Percentiles rank a stretch among this genome's conserved stretches.
Conservation (phyloP, 2,329 filamentous ascomycete genomes). For the Claviceps spartinae region DNA sequence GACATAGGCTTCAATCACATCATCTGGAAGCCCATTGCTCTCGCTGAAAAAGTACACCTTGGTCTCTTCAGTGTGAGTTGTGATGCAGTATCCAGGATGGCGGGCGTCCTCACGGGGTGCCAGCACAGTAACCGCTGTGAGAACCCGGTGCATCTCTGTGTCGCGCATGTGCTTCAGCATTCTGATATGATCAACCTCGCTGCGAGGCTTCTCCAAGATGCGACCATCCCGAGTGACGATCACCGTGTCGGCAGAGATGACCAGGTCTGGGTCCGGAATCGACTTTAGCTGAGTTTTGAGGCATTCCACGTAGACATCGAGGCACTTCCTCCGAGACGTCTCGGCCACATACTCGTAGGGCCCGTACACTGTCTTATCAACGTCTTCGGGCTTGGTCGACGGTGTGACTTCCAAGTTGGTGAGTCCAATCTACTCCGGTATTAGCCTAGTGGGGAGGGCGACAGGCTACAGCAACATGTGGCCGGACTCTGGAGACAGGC, state of each 20-base stretch:
- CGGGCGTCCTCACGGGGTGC: conserved; percentile 66
- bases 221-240: conserved; percentile 63
- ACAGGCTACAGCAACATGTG: no score
- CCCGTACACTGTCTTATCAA: conserved; percentile 58
- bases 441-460: conserved; percentile 6
- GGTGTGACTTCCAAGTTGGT: conserved; percentile 72
- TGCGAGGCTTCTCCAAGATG: conserved; percentile 84
- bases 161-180: conserved; percentile 79
- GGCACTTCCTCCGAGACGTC: conserved; percentile 73
- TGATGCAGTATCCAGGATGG: conserved; percentile 74
- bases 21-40: conserved; percentile 49
- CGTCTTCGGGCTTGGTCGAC: conserved; percentile 71
- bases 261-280: conserved; percentile 59
- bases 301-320: conserved; percentile 49
- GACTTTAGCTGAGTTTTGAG: conserved; percentile 30
- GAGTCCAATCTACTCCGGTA: conserved; percentile 52
- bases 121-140: conserved; percentile 75
- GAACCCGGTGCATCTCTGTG: conserved; percentile 63
- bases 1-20: conserved; percentile 67
- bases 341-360: conserved; percentile 85
- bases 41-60: conserved; percentile 70
- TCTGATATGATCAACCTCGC: conserved; percentile 63
- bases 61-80: conserved; percentile 78
- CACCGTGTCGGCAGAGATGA: conserved; percentile 84
- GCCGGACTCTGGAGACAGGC: not conserved